Conservation (phyloP, 352 stramenopile species). For the Phytophthora podocarpi region DNA sequence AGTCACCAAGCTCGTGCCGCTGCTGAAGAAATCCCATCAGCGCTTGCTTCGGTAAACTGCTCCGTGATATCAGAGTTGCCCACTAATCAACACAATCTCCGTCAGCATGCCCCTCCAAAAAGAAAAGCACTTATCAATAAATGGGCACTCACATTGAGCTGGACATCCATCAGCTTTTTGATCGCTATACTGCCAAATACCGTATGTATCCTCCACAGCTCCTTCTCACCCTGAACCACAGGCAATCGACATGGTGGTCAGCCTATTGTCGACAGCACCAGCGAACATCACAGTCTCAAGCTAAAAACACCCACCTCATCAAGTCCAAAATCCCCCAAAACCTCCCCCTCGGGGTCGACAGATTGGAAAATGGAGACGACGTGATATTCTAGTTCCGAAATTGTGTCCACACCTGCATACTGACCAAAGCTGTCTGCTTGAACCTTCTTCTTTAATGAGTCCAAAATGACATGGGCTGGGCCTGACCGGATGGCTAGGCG, state of each 20-base stretch:
- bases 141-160: constrained; percentile 50
- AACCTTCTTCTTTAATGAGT: constrained; percentile 40
- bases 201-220: constrained; percentile 40
- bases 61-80: constrained; percentile 52
- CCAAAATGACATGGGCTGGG: constrained; percentile 40
- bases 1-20: constrained; percentile 63
- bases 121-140: neutral
- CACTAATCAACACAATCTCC: constrained; percentile 34
- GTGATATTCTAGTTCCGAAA: constrained; percentile 56
- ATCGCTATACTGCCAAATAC: constrained; percentile 58
- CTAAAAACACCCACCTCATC: constrained; percentile 40
- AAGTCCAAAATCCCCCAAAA: constrained; percentile 23
- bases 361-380: constrained; percentile 43
- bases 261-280: neutral
- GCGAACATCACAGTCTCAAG: no score
- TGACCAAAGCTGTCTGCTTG: constrained; percentile 38
- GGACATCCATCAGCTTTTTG: constrained; percentile 46
- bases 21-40: constrained; percentile 43
- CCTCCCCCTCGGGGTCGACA: constrained; percentile 26
- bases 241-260: no score
- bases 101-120: neutral
- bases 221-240: constrained; percentile 17
- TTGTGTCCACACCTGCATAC: constrained; percentile 44
- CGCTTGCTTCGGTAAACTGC: constrained; percentile 33
- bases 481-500: constrained; percentile 50